These are phyloP conservation scores for Silybum marianum DNA, from an alignment of 129 eudicot genomes.

Conservation along the genomic window DNA sequence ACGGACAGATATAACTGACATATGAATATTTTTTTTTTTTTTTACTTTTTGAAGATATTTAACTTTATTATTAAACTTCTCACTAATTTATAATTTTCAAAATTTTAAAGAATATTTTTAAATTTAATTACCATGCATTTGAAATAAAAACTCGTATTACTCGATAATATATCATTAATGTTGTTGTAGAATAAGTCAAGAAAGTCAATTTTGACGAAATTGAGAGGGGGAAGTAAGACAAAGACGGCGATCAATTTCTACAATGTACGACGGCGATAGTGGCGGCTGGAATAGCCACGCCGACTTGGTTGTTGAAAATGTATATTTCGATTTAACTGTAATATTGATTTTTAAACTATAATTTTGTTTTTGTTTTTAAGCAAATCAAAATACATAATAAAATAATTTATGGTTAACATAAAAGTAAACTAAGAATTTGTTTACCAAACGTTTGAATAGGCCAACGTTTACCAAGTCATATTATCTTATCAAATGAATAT, in stretches of 20 bases:
- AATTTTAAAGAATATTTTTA: no score
- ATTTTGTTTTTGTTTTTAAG: background rate
- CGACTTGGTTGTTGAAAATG: background rate
- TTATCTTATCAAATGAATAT: no score
- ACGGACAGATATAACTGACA: background rate
- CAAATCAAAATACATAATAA: background rate
- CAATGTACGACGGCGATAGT: background rate
- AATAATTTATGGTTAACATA: no score
- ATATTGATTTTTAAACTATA: background rate
- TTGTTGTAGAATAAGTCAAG: background rate
- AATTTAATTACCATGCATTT: background rate
- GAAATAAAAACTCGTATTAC: background rate
- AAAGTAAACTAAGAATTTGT: no score
- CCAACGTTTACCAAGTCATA: no score
- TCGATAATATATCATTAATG: background rate
- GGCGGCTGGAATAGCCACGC: slow-evolving; percentile 5
- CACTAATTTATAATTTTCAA: no score
- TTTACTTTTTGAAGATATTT: no score
- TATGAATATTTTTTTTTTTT: no score
- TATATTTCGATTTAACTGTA: background rate
- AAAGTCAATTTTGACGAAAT: background rate
- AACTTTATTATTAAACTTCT: no score
- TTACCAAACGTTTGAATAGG: no score
- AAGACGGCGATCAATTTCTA: background rate
- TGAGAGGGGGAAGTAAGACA: background rate